These are phyloP conservation scores for Aspergillaceae sp. DNA, from an alignment of 2,329 filamentous ascomycete genomes.

Conservation along the genomic window DNA sequence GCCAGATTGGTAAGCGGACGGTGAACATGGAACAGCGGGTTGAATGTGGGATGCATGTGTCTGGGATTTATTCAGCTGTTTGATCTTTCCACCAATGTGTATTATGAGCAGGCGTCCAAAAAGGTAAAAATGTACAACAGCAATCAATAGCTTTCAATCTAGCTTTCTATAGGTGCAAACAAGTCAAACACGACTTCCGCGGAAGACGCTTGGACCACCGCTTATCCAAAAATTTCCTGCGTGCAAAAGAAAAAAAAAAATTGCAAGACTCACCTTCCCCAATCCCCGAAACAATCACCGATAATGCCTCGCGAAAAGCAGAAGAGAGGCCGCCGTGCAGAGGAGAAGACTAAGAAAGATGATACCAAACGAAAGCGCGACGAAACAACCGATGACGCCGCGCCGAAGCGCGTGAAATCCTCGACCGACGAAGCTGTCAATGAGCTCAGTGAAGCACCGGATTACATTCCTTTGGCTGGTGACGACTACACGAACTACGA, in stretches of 20 bases:
- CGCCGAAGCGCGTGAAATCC: slow-evolving; percentile 33
- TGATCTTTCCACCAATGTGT: slow-evolving; percentile 18
- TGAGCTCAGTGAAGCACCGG: slow-evolving; percentile 10
- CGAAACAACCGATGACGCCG: slow-evolving; percentile 22
- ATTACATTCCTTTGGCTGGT: slow-evolving; percentile 33
- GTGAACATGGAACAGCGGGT: slow-evolving; percentile 76
- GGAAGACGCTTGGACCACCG: slow-evolving; percentile 27
- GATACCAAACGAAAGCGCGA: slow-evolving; percentile 31
- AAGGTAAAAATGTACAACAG: background rate
- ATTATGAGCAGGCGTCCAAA: background rate
- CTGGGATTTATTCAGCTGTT: slow-evolving; percentile 67
- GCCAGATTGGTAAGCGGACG: slow-evolving; percentile 59
- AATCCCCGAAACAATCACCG: slow-evolving; percentile 4
- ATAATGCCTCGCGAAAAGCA: slow-evolving; percentile 41
- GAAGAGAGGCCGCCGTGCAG: slow-evolving; percentile 39
- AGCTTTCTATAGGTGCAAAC: slow-evolving; percentile 20
- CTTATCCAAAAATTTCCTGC: slow-evolving; percentile 24
- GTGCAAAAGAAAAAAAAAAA: slow-evolving; percentile 10
- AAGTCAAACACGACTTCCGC: slow-evolving; percentile 15
- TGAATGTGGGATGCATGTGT: slow-evolving; percentile 75
- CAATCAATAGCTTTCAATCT: background rate
- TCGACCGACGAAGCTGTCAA: slow-evolving; percentile 14
- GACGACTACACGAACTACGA: slow-evolving; percentile 17
- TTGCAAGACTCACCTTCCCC: slow-evolving; percentile 3
- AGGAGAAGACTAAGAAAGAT: slow-evolving; percentile 32